A percentile compares a stretch with the other conserved stretches of the same genome.
These are phyloP conservation scores for Zalaria obscura DNA, from an alignment of 2,329 filamentous ascomycete genomes.

Conservation along the genomic window DNA sequence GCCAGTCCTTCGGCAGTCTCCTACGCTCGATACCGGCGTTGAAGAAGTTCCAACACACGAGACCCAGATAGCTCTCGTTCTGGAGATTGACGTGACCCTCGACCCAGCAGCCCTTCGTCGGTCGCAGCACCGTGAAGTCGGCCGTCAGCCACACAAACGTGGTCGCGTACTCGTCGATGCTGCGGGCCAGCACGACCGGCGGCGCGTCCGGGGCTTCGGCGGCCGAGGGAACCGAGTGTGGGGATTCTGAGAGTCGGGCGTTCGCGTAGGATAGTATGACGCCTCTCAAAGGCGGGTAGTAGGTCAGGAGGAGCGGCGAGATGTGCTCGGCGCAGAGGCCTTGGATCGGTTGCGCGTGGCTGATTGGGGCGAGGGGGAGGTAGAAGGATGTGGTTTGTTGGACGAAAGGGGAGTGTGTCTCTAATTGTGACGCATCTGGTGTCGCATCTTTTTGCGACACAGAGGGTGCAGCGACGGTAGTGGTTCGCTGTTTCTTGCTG, in stretches of 20 bases:
- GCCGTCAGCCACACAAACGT: conserved; percentile 80
- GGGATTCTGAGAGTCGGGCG: conserved; percentile 47
- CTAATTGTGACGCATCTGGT: background rate
- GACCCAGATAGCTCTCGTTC: conserved; percentile 75
- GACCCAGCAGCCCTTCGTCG: conserved; percentile 56
- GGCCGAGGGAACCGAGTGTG: conserved; percentile 20
- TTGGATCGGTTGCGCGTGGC: conserved; percentile 55
- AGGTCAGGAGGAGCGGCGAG: conserved; percentile 60
- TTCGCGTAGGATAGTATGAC: conserved; percentile 65
- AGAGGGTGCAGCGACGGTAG: background rate
- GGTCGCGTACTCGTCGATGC: conserved; percentile 69
- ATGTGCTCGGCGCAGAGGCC: conserved; percentile 62
- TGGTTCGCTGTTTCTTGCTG: conserved; percentile 6
- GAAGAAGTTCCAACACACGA: conserved; percentile 84
- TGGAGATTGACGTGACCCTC: conserved; percentile 76
- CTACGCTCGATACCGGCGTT: conserved; percentile 73
- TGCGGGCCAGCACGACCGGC: conserved; percentile 25
- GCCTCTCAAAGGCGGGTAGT: conserved; percentile 57
- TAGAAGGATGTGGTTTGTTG: conserved; percentile 70
- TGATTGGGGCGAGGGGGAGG: conserved; percentile 57
- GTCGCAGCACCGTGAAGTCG: conserved; percentile 72
- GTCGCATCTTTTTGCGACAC: background rate
- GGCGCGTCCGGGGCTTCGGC: conserved; percentile 19
- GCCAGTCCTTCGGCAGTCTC: conserved; percentile 65
- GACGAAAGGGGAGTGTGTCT: conserved; percentile 53